Conservation (phyloP, 768 basidiomycete genomes). For the Pseudohyphozyma bogoriensis region DNA sequence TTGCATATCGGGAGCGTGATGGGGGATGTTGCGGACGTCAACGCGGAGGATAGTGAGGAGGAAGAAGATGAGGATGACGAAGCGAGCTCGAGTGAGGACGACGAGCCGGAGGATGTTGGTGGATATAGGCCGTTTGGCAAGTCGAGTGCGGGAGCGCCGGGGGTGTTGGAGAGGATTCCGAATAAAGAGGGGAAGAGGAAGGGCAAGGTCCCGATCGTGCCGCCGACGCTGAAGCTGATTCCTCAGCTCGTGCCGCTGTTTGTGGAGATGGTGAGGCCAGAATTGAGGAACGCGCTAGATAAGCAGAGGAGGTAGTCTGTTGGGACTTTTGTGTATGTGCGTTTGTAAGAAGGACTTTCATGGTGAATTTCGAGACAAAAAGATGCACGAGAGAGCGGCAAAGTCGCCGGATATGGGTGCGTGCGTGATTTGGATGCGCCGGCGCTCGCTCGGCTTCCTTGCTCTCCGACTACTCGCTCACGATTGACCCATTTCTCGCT, state of each 20-base stretch:
- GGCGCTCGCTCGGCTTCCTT: too few species aligned
- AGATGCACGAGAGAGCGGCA: too few species aligned
- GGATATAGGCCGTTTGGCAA: too few species aligned
- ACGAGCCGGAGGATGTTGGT: slow-evolving; percentile 41
- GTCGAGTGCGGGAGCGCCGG: slow-evolving; percentile 25
- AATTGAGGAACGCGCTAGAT: too few species aligned
- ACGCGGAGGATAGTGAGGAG: slow-evolving; percentile 52
- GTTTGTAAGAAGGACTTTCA: too few species aligned
- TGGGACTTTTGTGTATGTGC: too few species aligned
- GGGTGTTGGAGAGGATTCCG: slow-evolving; percentile 14
- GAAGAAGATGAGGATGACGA: slow-evolving; percentile 36
- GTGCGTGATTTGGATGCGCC: too few species aligned
- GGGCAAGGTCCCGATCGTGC: slow-evolving; percentile 45
- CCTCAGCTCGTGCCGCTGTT: slow-evolving; percentile 80
- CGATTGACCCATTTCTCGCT: too few species aligned
- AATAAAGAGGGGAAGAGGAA: slow-evolving; percentile 40
- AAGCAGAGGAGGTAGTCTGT: too few species aligned
- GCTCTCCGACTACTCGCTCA: too few species aligned
- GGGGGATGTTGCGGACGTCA: slow-evolving; percentile 70
- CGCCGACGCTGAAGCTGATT: slow-evolving; percentile 67
- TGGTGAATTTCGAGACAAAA: too few species aligned
- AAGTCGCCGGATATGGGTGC: too few species aligned
- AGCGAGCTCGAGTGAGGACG: slow-evolving; percentile 42
- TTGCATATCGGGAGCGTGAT: slow-evolving; percentile 69
- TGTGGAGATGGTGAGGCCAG: slow-evolving; percentile 74